A percentile compares a stretch with the other conserved stretches of the same genome.
Conservation (phyloP, 2,329 filamentous ascomycete species). For the Phoma herbarum region DNA sequence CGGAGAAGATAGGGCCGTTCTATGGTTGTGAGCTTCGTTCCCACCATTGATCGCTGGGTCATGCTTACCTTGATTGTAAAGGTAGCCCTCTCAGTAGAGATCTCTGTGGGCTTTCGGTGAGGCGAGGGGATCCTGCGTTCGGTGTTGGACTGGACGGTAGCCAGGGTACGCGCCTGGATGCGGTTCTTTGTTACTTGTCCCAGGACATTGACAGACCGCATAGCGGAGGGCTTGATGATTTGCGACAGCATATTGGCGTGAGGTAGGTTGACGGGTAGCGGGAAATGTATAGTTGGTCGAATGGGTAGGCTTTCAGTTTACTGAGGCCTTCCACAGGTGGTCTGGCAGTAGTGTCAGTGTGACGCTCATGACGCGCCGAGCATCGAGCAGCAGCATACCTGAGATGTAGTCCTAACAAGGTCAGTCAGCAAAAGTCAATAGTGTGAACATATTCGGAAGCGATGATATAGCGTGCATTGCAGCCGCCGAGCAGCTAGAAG, state of each 20-base stretch:
- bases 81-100: slow-evolving; percentile 80
- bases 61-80: slow-evolving; percentile 87
- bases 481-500: slow-evolving; percentile 22
- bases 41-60: background rate
- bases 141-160: slow-evolving; percentile 74
- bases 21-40: slow-evolving; percentile 54
- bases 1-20: slow-evolving; percentile 95
- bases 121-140: slow-evolving; percentile 72
- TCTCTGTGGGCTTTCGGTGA: slow-evolving; percentile 69
- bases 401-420: slow-evolving; percentile 69
- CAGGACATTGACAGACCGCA: slow-evolving; percentile 53
- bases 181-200: slow-evolving; percentile 58
- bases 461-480: slow-evolving; percentile 18
- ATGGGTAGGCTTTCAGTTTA: slow-evolving; percentile 61
- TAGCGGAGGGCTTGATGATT: slow-evolving; percentile 62
- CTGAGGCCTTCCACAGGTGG: slow-evolving; percentile 74
- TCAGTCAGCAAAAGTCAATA: slow-evolving; percentile 48
- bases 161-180: slow-evolving; percentile 63
- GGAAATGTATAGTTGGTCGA: slow-evolving; percentile 19
- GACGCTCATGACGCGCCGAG: slow-evolving; percentile 26
- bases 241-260: slow-evolving; percentile 62
- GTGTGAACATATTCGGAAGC: slow-evolving; percentile 14
- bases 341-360: slow-evolving; percentile 54
- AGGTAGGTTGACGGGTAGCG: slow-evolving; percentile 28
- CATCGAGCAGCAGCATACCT: slow-evolving; percentile 54